A percentile compares a stretch with the other conserved stretches of the same genome.
Conservation (phyloP, 2,329 filamentous ascomycete species). For the Akanthomyces dipterigenus region DNA sequence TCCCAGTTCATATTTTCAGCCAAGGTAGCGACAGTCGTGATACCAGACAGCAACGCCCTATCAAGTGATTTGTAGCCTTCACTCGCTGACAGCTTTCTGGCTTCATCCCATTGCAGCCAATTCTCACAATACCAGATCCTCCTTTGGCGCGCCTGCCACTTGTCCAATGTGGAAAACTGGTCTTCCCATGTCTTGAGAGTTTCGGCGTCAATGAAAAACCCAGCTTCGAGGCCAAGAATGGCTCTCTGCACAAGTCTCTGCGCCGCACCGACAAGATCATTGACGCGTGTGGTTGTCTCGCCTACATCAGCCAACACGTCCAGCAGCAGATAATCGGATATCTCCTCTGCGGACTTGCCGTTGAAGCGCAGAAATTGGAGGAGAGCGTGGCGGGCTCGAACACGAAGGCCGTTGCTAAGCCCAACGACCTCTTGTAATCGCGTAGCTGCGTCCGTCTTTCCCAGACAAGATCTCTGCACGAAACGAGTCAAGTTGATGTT, state of each 20-base stretch:
- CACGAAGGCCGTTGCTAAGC: conserved; percentile 1
- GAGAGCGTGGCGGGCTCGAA: conserved; percentile 2
- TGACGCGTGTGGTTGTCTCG: conserved; percentile 1
- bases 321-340: conserved; percentile 3
- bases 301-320: not conserved
- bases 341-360: not conserved
- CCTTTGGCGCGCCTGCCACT: not conserved
- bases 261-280: not conserved
- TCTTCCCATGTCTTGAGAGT: not conserved
- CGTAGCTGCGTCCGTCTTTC: not conserved
- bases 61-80: conserved; percentile 1
- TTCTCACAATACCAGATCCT: conserved; percentile 7
- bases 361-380: not conserved
- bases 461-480: conserved; percentile 2
- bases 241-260: conserved; percentile 7
- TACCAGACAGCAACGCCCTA: not conserved
- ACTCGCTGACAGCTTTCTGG: not conserved
- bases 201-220: not conserved
- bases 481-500: conserved; percentile 4
- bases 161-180: conserved; percentile 6
- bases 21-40: conserved; percentile 1
- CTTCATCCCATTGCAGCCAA: conserved; percentile 9
- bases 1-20: conserved; percentile 2
- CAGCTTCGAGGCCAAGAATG: not conserved
- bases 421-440: not conserved